Conservation (phyloP, 2,329 filamentous ascomycete genomes). For the Cucurbitaria berberidis region DNA sequence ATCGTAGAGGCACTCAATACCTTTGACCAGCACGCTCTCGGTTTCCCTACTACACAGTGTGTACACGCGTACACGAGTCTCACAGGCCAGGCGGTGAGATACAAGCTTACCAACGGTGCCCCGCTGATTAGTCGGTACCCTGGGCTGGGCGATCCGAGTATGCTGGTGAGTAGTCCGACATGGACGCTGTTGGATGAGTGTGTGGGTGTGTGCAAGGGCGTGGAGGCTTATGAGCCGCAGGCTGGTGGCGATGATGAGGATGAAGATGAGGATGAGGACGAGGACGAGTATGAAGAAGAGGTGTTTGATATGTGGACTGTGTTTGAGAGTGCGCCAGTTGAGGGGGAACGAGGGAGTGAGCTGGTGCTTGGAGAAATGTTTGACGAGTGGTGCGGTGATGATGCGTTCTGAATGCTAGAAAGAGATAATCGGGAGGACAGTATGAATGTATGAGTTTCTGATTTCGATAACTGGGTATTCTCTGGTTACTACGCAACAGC, state of each 20-base stretch:
- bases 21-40: not conserved
- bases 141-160: constrained; percentile 14
- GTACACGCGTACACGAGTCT: not conserved
- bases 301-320: constrained; percentile 30
- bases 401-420: not conserved
- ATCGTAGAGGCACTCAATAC: not conserved
- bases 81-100: not conserved
- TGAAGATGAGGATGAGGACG: not conserved
- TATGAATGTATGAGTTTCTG: too few relatives aligned
- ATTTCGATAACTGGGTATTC: not conserved
- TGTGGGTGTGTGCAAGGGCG: constrained; percentile 18
- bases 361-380: constrained; percentile 11
- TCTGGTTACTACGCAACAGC: not conserved
- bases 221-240: constrained; percentile 19
- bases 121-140: constrained; percentile 17
- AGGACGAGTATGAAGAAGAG: constrained; percentile 8
- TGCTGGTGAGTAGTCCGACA: constrained; percentile 4
- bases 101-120: constrained; percentile 19
- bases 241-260: not conserved
- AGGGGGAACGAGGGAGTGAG: not conserved
- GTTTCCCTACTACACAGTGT: not conserved
- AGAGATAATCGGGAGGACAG: too few relatives aligned
- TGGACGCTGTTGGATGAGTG: constrained; percentile 25
- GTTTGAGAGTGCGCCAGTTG: not conserved
- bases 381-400: constrained; percentile 13